Percentiles rank a stretch among this genome's conserved stretches.
These are phyloP conservation scores for Sporothrix brasiliensis DNA, from an alignment of 2,329 filamentous ascomycete genomes.

Conservation along the genomic window DNA sequence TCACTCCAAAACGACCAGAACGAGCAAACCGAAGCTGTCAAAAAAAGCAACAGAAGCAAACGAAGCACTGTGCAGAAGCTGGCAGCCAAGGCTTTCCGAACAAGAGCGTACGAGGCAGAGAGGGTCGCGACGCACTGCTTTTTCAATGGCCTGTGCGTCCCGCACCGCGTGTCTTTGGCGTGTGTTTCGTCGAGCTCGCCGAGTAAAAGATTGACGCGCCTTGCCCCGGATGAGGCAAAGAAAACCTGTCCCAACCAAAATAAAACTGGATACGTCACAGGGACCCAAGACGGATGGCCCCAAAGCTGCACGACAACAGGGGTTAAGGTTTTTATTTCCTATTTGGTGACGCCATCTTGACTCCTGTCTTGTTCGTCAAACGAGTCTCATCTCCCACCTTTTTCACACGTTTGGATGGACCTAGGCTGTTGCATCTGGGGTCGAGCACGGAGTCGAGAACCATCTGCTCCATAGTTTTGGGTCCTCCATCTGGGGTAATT, in stretches of 20 bases:
- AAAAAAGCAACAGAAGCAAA: background rate
- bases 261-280: slow-evolving; percentile 6
- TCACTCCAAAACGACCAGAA: background rate
- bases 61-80: background rate
- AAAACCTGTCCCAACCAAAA: background rate
- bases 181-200: too few relatives aligned
- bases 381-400: background rate
- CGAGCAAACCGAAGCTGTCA: background rate
- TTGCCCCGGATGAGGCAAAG: slow-evolving; percentile 13
- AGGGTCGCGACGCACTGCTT: background rate
- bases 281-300: background rate
- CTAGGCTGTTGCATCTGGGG: slow-evolving; percentile 14
- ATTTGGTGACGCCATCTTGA: background rate
- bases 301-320: background rate
- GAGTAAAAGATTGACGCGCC: background rate
- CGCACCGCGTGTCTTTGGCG: background rate
- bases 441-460: background rate
- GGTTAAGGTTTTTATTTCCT: slow-evolving; percentile 9
- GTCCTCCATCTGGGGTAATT: background rate
- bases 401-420: background rate
- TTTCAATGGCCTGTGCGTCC: background rate
- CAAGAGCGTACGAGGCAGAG: background rate
- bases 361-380: background rate
- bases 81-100: background rate
- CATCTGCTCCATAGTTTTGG: background rate